Conservation (phyloP, 2,329 filamentous ascomycete species). For the Pseudogymnoascus sp. region DNA sequence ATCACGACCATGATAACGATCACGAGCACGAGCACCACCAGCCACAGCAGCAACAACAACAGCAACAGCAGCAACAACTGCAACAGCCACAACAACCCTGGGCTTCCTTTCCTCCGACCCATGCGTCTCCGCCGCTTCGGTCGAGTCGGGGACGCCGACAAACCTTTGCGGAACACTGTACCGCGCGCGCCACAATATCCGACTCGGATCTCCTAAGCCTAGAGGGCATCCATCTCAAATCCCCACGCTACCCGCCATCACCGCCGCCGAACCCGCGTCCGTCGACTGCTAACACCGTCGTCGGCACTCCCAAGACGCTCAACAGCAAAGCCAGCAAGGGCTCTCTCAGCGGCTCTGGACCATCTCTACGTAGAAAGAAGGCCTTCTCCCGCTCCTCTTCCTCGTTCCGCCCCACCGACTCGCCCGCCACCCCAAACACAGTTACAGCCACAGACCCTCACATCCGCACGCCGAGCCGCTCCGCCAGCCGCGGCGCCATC, state of each 20-base stretch:
- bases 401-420: neutral
- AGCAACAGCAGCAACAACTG: neutral
- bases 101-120: neutral
- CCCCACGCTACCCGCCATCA: constrained; percentile 17
- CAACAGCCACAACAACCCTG: neutral
- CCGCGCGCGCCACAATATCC: constrained; percentile 25
- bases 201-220: constrained; percentile 26
- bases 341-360: neutral
- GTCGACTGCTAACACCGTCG: constrained; percentile 18
- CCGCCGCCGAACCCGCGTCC: neutral
- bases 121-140: neutral
- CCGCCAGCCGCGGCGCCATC: neutral
- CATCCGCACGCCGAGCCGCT: neutral
- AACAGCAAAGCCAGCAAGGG: constrained; percentile 15
- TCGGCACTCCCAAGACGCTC: constrained; percentile 17
- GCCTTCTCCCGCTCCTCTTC: neutral
- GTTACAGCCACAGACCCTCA: neutral
- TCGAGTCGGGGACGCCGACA: neutral
- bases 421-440: neutral
- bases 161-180: neutral
- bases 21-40: neutral
- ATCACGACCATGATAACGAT: neutral
- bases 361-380: neutral
- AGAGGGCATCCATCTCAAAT: constrained; percentile 22
- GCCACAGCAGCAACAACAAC: neutral